phyloP scores from a whole-genome alignment of 2,329 filamentous ascomycete genomes.

The Sporothrix curviconia region DNA sequence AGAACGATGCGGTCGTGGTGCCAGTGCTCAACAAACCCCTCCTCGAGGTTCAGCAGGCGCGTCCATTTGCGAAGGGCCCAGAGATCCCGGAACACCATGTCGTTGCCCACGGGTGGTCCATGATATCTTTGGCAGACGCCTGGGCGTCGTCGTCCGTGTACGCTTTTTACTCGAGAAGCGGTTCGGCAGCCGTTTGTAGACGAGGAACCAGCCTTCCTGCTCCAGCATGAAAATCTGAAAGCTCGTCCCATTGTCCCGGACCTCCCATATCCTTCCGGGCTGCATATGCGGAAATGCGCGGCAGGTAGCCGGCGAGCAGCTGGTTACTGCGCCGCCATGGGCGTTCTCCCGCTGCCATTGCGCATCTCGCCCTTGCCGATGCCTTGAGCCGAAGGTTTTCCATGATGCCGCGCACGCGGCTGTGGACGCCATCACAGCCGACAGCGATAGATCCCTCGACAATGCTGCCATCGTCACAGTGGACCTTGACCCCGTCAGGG shows the following conservation, averaged over 20 bases:
- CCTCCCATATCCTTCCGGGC: slow-evolving; percentile 8
- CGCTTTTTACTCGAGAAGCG: neutral
- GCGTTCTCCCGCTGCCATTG: slow-evolving; percentile 13
- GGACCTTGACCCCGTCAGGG: slow-evolving; percentile 19
- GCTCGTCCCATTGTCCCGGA: slow-evolving; percentile 6
- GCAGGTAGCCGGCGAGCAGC: slow-evolving; percentile 16
- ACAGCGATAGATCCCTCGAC: slow-evolving; percentile 22
- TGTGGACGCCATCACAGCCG: slow-evolving; percentile 25
- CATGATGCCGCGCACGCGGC: slow-evolving; percentile 21
- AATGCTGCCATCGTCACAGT: slow-evolving; percentile 20
- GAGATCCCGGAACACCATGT: slow-evolving; percentile 10
- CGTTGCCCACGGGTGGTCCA: slow-evolving; percentile 1
- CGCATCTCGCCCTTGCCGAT: neutral
- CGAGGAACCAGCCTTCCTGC: slow-evolving; percentile 14
- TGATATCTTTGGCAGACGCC: slow-evolving; percentile 5
- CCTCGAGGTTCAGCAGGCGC: slow-evolving; percentile 9
- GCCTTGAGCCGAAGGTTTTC: slow-evolving; percentile 6
- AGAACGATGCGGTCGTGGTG: slow-evolving; percentile 71
- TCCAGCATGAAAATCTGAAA: slow-evolving; percentile 8
- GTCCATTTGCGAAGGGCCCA: slow-evolving; percentile 7
- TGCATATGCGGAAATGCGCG: slow-evolving; percentile 4
- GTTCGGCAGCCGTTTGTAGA: slow-evolving; percentile 8
- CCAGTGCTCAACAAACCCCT: slow-evolving; percentile 81
- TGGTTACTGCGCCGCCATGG: slow-evolving; percentile 18
- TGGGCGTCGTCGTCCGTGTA: slow-evolving; percentile 11